Evolutionary conservation across 2,329 filamentous ascomycete species (phyloP).

Genomic region (Teratosphaeriaceae sp.): DNA sequence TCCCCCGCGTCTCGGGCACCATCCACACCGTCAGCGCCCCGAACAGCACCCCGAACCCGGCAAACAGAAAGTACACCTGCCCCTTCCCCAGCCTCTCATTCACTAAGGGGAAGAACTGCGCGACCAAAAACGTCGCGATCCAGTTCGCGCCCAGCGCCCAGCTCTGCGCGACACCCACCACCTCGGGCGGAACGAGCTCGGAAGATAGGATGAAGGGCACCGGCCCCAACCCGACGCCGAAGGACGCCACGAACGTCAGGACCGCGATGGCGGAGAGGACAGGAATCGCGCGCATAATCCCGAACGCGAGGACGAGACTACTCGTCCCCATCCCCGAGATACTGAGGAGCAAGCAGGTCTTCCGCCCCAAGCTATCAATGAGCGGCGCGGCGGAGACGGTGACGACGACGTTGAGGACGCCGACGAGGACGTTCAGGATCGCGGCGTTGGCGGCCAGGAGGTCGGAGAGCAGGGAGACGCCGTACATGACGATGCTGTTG

Average conservation of each 20-base stretch:
- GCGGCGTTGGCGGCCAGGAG: conserved; percentile 77
- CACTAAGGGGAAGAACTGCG: conserved; percentile 88
- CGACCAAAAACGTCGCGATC: conserved; percentile 82
- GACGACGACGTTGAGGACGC: conserved; percentile 75
- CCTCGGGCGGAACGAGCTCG: conserved; percentile 83
- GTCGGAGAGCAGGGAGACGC: conserved; percentile 76
- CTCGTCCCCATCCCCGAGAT: conserved; percentile 78
- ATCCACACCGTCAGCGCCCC: conserved; percentile 61
- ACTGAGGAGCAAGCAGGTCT: conserved; percentile 73
- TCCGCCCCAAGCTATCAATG: conserved; percentile 81
- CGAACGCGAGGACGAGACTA: conserved; percentile 69
- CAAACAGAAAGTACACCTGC: conserved; percentile 89
- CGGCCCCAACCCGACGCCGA: conserved; percentile 83
- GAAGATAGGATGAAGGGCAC: conserved; percentile 92
- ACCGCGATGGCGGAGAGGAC: conserved; percentile 74
- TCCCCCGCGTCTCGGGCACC: conserved; percentile 86
- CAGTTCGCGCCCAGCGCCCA: conserved; percentile 86
- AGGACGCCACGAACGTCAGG: conserved; percentile 79
- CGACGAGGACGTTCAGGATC: conserved; percentile 80
- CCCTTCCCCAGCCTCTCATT: conserved; percentile 74
- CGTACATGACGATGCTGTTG: conserved; percentile 99
- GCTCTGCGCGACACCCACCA: conserved; percentile 84
- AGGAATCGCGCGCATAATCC: conserved; percentile 67
- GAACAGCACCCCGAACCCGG: conserved; percentile 61
- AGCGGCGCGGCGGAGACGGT: conserved; percentile 77